These are phyloP conservation scores for Trametes pubescens DNA, from an alignment of 1,284 basidiomycete genomes.

Conservation along the genomic window DNA sequence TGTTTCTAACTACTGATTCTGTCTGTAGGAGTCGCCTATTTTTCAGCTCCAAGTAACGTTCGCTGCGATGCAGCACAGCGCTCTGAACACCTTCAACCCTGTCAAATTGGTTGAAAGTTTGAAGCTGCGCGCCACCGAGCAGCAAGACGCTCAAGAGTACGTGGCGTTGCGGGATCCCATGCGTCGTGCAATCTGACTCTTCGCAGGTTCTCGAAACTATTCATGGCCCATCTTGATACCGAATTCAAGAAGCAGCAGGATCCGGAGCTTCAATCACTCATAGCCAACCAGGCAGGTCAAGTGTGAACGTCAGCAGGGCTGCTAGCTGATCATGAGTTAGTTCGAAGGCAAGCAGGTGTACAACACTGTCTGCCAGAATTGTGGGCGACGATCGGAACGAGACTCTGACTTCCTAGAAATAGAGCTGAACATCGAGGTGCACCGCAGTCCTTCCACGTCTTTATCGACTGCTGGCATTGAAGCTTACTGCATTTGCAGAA, in stretches of 20 bases:
- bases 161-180: slow-evolving; percentile 36
- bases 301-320: background rate
- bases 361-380: slow-evolving; percentile 77
- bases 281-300: slow-evolving; percentile 69
- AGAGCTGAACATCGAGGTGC: slow-evolving; percentile 82
- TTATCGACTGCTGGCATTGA: background rate
- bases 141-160: slow-evolving; percentile 95
- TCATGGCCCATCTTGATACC: slow-evolving; percentile 85
- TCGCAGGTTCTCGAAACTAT: slow-evolving; percentile 89
- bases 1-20: background rate
- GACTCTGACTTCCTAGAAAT: slow-evolving; percentile 82
- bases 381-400: slow-evolving; percentile 72
- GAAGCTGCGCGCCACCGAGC: slow-evolving; percentile 79
- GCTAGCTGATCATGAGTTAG: slow-evolving; percentile 47
- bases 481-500: slow-evolving; percentile 52
- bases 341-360: slow-evolving; percentile 88
- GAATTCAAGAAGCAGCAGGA: slow-evolving; percentile 84
- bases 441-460: background rate
- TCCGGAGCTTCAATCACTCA: slow-evolving; percentile 66
- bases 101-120: slow-evolving; percentile 84
- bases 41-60: slow-evolving; percentile 82
- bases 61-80: slow-evolving; percentile 81
- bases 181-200: background rate
- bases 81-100: slow-evolving; percentile 80
- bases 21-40: slow-evolving; percentile 69